These are phyloP conservation scores for Trichoderma virens DNA, from an alignment of 495 filamentous ascomycete species.

Conservation along the genomic window DNA sequence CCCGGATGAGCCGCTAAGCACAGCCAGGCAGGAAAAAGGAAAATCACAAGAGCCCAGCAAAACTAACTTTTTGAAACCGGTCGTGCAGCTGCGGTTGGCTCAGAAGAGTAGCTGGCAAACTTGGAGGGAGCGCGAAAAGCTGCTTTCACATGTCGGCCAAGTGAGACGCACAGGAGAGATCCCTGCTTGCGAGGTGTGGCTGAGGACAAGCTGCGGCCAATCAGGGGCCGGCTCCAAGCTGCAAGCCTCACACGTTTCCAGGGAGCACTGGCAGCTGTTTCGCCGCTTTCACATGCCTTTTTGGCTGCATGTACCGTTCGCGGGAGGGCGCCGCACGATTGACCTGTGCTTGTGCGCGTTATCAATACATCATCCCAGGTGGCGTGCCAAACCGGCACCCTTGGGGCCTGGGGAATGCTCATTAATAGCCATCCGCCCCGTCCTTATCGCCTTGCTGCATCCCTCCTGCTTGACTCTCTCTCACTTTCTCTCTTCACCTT, in stretches of 20 bases:
- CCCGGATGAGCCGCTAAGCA: not conserved
- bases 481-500: not conserved
- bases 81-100: slow-evolving; percentile 1
- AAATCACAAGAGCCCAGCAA: not conserved
- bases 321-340: not conserved
- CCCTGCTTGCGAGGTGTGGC: not conserved
- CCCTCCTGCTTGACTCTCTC: not conserved
- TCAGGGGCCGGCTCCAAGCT: not conserved
- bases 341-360: not conserved
- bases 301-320: not conserved
- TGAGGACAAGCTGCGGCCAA: not conserved
- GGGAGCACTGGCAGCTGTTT: not conserved
- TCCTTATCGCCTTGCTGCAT: not conserved
- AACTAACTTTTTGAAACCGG: not conserved
- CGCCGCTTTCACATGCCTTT: slow-evolving; percentile 8
- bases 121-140: not conserved
- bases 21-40: not conserved
- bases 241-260: slow-evolving; percentile 6
- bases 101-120: not conserved
- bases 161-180: not conserved
- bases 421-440: not conserved
- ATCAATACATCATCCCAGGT: slow-evolving; percentile 6
- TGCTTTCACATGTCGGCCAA: slow-evolving; percentile 5
- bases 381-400: not conserved
- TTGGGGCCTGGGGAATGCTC: not conserved